A percentile compares a stretch with the other conserved stretches of the same genome.
These are phyloP conservation scores for Diplodia seriata DNA, from an alignment of 2,329 filamentous ascomycete genomes.

Conservation along the genomic window DNA sequence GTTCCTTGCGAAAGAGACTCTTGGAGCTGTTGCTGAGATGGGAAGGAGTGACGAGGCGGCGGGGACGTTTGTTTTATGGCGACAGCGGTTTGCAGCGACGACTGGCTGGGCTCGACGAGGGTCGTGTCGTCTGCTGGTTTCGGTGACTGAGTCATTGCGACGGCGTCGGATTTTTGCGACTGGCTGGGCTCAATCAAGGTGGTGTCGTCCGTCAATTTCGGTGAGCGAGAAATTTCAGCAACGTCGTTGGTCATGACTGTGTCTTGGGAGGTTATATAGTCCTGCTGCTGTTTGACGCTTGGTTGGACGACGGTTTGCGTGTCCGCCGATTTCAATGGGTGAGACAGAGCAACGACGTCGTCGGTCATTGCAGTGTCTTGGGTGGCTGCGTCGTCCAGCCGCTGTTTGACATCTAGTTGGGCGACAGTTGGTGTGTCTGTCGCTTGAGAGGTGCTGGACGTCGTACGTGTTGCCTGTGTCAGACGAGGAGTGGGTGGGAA, in stretches of 20 bases:
- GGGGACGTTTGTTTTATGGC: conserved; percentile 5
- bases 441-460: neutral
- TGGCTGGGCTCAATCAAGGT: neutral
- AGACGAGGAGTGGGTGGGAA: conserved; percentile 48
- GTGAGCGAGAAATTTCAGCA: neutral
- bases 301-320: neutral
- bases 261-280: neutral
- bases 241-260: neutral
- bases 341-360: neutral
- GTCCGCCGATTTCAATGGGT: neutral
- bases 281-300: neutral
- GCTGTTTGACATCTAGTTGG: neutral
- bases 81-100: neutral
- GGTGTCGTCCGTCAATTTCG: neutral
- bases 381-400: neutral
- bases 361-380: neutral
- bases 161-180: neutral
- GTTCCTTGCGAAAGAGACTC: conserved; percentile 43
- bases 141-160: neutral
- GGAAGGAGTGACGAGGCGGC: neutral
- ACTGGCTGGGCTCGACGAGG: neutral
- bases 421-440: neutral
- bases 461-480: conserved; percentile 44
- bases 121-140: neutral
- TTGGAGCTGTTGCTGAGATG: neutral